Evolutionary conservation across 164 flowering plant species (phyloP).

Genomic region (Tinospora cordifolia): DNA sequence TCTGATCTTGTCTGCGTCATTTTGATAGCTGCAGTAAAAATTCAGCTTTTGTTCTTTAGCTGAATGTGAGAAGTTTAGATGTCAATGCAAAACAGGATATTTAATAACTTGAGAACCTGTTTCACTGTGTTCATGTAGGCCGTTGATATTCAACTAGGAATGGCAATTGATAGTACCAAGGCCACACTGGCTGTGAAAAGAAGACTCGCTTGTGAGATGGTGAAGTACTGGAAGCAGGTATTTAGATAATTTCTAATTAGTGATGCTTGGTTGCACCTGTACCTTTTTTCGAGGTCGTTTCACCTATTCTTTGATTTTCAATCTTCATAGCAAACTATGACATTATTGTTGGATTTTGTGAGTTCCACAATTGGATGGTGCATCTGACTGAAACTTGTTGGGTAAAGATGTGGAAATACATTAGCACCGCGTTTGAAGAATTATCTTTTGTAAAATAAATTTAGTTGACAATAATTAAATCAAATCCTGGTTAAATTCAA

Average conservation of each 20-base stretch:
- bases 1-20: too few relatives aligned
- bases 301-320: not conserved
- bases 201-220: constrained; percentile 99
- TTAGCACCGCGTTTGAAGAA: too few relatives aligned
- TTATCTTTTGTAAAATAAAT: too few relatives aligned
- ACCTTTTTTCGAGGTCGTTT: not conserved
- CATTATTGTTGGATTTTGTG: too few relatives aligned
- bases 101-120: not conserved
- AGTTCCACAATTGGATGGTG: not conserved
- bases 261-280: not conserved
- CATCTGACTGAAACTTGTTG: not conserved
- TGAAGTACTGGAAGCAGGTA: constrained; percentile 98
- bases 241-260: not conserved
- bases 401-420: too few relatives aligned
- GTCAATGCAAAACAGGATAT: not conserved
- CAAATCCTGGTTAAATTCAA: too few relatives aligned
- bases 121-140: constrained; percentile 31
- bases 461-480: too few relatives aligned
- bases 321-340: too few relatives aligned
- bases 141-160: constrained; percentile 92
- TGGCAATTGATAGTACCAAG: constrained; percentile 94
- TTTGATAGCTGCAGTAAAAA: not conserved
- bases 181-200: constrained; percentile 97
- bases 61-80: too few relatives aligned
- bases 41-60: not conserved